phyloP scores from a whole-genome alignment of 163 green algal genomes.

The Prototheca wickerhamii region DNA sequence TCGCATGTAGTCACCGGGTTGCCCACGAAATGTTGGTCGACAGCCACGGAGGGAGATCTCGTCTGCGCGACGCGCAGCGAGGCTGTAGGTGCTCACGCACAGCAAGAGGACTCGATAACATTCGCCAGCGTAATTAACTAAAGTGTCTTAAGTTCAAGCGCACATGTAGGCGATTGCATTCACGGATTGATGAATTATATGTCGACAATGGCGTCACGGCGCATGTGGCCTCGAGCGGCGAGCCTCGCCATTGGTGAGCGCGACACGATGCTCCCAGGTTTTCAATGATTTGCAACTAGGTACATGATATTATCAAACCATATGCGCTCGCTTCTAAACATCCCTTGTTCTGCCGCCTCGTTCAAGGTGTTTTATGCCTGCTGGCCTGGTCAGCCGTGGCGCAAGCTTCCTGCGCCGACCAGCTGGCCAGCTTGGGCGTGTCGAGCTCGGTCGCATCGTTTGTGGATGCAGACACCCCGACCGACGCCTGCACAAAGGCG shows the following conservation, averaged over 20 bases:
- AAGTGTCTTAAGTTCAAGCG: background rate
- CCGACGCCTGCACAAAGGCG: slow-evolving; percentile 9
- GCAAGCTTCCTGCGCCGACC: background rate
- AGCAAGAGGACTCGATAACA: no score
- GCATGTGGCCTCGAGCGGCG: no score
- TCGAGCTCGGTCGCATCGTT: background rate
- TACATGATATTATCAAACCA: background rate
- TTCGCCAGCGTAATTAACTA: no score
- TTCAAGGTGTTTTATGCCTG: background rate
- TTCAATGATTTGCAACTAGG: background rate
- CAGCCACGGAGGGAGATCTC: no score
- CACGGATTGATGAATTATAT: background rate
- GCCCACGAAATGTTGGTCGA: no score
- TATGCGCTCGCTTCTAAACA: background rate
- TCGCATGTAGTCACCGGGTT: no score
- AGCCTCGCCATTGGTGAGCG: no score
- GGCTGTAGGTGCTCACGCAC: no score
- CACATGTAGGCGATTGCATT: background rate
- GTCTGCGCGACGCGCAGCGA: no score
- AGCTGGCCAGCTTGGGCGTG: background rate
- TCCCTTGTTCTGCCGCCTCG: background rate
- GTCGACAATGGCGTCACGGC: no score
- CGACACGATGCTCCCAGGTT: no score
- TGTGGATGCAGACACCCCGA: slow-evolving; percentile 14
- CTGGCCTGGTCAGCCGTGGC: background rate